Evolutionary conservation across 176 grass and related monocot species (phyloP).

Genomic region (Oropetium thomaeum): DNA sequence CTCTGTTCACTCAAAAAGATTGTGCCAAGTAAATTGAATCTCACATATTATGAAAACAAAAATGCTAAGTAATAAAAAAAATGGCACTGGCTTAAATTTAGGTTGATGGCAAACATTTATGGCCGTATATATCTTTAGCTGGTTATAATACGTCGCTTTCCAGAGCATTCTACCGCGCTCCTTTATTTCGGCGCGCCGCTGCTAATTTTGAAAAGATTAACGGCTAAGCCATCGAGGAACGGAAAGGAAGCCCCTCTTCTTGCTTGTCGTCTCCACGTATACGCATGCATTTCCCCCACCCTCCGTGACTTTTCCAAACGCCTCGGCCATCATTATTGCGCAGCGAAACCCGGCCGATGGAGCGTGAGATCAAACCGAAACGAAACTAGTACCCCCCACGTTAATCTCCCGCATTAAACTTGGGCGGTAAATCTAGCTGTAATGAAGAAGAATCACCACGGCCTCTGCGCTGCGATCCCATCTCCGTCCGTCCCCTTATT

Average conservation of each 20-base stretch:
- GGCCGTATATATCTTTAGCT: not conserved
- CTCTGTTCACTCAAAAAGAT: not conserved
- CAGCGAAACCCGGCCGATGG: conserved; percentile 3
- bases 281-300: not conserved
- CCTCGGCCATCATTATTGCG: conserved; percentile 21
- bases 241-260: not conserved
- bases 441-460: not conserved
- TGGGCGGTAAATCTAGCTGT: not conserved
- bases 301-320: conserved; percentile 19
- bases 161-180: not conserved
- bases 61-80: not conserved
- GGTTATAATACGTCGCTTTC: not conserved
- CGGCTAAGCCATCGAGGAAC: not conserved
- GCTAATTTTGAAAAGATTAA: not conserved
- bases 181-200: not conserved
- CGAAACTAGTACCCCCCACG: conserved; percentile 6
- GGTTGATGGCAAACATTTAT: conserved; percentile 8
- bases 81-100: conserved; percentile 29
- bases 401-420: conserved; percentile 36
- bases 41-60: no score
- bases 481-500: conserved; percentile 2
- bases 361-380: not conserved
- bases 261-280: not conserved
- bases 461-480: not conserved
- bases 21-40: not conserved